These are phyloP conservation scores for Mytilinidion resinicola DNA, from an alignment of 495 filamentous ascomycete genomes.

Conservation along the genomic window DNA sequence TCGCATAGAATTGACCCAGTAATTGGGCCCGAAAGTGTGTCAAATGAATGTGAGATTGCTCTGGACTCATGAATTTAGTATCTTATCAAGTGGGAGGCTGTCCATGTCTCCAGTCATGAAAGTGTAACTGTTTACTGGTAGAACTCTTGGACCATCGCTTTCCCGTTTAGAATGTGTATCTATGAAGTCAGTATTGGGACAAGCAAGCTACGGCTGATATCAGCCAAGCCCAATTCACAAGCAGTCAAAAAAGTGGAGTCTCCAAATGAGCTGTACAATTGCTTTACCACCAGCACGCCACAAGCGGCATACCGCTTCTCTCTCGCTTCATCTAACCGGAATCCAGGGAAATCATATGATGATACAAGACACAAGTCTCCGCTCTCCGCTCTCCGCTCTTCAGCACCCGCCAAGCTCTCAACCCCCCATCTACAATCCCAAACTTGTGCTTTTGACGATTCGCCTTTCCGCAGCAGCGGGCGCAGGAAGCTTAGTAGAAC, in stretches of 20 bases:
- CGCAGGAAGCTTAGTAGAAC: not conserved
- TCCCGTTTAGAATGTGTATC: not conserved
- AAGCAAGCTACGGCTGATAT: not conserved
- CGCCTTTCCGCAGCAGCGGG: not conserved
- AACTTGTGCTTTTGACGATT: not conserved
- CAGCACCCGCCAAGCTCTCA: not conserved
- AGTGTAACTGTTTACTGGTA: too few species aligned
- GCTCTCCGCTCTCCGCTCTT: not conserved
- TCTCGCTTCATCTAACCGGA: not conserved
- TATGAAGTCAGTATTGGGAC: not conserved
- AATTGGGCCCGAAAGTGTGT: too few species aligned
- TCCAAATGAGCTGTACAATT: not conserved
- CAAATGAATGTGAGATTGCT: too few species aligned
- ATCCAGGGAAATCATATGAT: slow-evolving; percentile 1
- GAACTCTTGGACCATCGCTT: not conserved
- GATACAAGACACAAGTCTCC: slow-evolving; percentile 3
- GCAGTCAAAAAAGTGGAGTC: not conserved
- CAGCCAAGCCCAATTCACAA: not conserved
- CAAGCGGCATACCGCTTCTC: slow-evolving; percentile 3
- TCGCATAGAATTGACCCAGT: too few species aligned
- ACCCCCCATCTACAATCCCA: not conserved
- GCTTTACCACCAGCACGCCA: not conserved
- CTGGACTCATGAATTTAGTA: too few species aligned
- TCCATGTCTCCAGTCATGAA: too few species aligned
- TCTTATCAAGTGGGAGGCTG: too few species aligned